Conservation (phyloP, 2,329 filamentous ascomycete genomes). For the Raffaelea albimanens region DNA sequence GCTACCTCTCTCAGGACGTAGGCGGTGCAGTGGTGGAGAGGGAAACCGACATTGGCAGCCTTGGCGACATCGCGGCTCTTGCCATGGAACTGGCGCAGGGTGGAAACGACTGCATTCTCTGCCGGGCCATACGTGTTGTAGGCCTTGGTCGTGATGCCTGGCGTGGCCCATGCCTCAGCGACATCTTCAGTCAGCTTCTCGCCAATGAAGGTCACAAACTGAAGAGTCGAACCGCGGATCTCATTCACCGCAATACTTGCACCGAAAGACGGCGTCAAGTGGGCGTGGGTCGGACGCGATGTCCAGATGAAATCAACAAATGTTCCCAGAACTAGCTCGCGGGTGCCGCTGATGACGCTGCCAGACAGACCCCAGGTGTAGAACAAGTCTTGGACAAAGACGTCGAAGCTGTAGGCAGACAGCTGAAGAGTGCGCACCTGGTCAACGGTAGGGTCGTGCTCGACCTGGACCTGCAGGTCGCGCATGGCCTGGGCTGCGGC, state of each 20-base stretch:
- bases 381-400: constrained; percentile 53
- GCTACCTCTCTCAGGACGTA: constrained; percentile 12
- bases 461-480: constrained; percentile 22
- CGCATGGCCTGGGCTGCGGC: constrained; percentile 25
- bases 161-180: constrained; percentile 44
- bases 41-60: constrained; percentile 18
- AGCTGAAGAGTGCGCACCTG: constrained; percentile 25
- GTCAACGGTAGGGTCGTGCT: constrained; percentile 17
- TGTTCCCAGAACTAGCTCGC: constrained; percentile 45
- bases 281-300: constrained; percentile 32
- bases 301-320: constrained; percentile 32
- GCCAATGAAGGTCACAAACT: constrained; percentile 45
- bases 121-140: constrained; percentile 20
- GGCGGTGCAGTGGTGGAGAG: constrained; percentile 12
- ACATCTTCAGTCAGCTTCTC: constrained; percentile 51
- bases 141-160: constrained; percentile 12
- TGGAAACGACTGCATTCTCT: constrained; percentile 15
- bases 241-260: constrained; percentile 6
- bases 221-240: constrained; percentile 18
- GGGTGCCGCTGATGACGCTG: constrained; percentile 46
- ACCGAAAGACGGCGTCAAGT: constrained; percentile 9
- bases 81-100: constrained; percentile 16
- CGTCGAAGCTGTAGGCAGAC: constrained; percentile 28
- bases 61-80: constrained; percentile 13
- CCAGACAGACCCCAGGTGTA: constrained; percentile 35